Evolutionary conservation across 805 yeast species (phyloP).

Genomic region (Metschnikowia gruessii): DNA sequence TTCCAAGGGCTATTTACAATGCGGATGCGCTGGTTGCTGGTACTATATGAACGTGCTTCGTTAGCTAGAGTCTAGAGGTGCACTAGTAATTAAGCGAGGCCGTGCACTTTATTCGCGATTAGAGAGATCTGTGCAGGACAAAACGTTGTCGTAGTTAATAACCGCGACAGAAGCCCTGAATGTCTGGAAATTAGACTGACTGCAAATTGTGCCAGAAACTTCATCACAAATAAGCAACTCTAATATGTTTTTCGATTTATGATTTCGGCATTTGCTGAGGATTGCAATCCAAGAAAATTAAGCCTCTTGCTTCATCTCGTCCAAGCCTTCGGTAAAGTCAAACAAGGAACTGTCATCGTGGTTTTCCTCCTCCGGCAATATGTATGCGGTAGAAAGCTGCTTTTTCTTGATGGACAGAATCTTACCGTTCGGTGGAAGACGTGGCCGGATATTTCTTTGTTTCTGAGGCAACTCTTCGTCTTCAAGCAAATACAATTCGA

Average conservation of each 20-base stretch:
- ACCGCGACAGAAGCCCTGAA: background rate
- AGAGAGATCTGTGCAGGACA: conserved; percentile 6
- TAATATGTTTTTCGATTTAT: too few species aligned
- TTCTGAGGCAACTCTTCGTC: conserved; percentile 85
- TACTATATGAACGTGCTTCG: background rate
- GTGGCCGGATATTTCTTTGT: conserved; percentile 68
- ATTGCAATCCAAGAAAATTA: background rate
- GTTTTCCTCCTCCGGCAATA: conserved; percentile 21
- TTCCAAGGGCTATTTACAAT: background rate
- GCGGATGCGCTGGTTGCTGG: background rate
- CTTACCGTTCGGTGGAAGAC: conserved; percentile 89
- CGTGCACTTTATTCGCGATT: background rate
- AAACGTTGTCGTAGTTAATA: conserved; percentile 1
- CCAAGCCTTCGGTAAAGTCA: background rate
- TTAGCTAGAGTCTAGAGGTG: background rate
- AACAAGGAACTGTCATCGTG: conserved; percentile 6
- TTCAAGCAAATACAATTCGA: conserved; percentile 49
- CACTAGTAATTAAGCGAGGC: background rate
- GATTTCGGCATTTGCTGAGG: too few species aligned
- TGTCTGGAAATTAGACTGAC: too few species aligned
- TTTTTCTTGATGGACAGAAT: conserved; percentile 69
- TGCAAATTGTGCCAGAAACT: too few species aligned
- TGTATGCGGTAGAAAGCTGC: conserved; percentile 26
- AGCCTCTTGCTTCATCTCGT: conserved; percentile 7
- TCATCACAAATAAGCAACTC: too few species aligned